phyloP scores from a whole-genome alignment of 2,329 filamentous ascomycete genomes.

The Ceratocystis papillata region DNA sequence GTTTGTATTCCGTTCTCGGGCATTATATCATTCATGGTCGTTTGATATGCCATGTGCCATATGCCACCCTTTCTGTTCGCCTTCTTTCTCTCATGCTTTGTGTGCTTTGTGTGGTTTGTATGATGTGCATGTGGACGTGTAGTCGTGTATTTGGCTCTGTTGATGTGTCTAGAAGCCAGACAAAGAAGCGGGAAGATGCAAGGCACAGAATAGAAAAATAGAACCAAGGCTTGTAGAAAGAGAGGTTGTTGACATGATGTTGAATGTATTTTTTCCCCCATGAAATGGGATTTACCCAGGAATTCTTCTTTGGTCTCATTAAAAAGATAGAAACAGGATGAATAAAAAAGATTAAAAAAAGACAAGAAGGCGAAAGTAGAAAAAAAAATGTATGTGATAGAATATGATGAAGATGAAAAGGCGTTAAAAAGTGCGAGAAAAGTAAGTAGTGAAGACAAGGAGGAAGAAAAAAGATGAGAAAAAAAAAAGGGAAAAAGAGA shows the following conservation, averaged over 20 bases:
- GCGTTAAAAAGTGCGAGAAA: neutral
- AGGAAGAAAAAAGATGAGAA: neutral
- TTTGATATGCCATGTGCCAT: too few species aligned
- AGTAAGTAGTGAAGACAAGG: neutral
- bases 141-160: neutral
- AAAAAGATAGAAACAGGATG: conserved; percentile 15
- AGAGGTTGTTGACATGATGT: neutral
- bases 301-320: conserved; percentile 19
- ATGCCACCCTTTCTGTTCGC: neutral
- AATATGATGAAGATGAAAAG: conserved; percentile 10
- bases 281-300: neutral
- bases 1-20: neutral
- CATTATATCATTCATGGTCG: neutral
- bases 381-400: conserved; percentile 8
- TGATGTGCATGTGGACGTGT: neutral
- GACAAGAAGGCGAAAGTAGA: neutral
- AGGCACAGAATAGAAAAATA: neutral
- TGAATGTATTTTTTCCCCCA: conserved; percentile 1
- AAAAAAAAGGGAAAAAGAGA: neutral
- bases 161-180: too few species aligned
- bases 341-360: conserved; percentile 9
- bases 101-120: neutral
- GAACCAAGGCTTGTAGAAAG: too few species aligned
- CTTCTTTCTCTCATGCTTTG: neutral
- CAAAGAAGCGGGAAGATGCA: neutral